These are phyloP conservation scores for Sporobolus alterniflorus DNA, from an alignment of 202 grass and related monocot species.

Conservation along the genomic window DNA sequence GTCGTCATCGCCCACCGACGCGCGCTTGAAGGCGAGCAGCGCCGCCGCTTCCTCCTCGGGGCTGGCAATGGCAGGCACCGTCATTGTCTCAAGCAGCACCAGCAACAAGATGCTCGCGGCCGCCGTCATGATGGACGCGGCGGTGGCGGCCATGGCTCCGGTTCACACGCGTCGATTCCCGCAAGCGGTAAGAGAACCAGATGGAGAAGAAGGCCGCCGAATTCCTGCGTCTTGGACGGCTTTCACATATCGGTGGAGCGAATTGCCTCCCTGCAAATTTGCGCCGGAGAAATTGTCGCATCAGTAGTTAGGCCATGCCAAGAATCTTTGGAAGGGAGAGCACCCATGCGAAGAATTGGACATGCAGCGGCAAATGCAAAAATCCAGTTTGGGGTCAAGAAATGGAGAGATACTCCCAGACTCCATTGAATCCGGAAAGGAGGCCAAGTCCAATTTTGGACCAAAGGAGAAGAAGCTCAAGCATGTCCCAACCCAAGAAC, in stretches of 20 bases:
- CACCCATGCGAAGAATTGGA: conserved; percentile 8
- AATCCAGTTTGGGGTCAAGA: conserved; percentile 4
- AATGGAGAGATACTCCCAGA: neutral
- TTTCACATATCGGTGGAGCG: conserved; percentile 51
- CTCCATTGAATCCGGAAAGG: neutral
- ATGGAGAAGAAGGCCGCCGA: conserved; percentile 16
- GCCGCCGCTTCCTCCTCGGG: conserved; percentile 60
- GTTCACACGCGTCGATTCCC: conserved; percentile 4
- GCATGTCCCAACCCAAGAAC: neutral
- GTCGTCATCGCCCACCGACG: conserved; percentile 60
- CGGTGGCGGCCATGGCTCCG: conserved; percentile 42
- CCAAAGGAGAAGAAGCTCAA: neutral
- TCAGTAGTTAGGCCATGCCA: neutral
- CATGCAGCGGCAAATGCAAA: conserved; percentile 19
- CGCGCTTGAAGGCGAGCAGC: conserved; percentile 74
- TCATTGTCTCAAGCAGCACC: conserved; percentile 6
- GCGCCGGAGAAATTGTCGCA: neutral
- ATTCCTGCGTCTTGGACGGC: conserved; percentile 18
- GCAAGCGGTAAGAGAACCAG: neutral
- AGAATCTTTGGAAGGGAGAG: conserved; percentile 60
- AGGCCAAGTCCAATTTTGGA: neutral
- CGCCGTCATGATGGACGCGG: conserved; percentile 34
- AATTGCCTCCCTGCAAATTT: conserved; percentile 30
- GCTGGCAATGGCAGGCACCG: conserved; percentile 36
- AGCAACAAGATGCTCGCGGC: conserved; percentile 13